phyloP scores from a whole-genome alignment of 2,329 filamentous ascomycete genomes.

The Drechslera avenae region DNA sequence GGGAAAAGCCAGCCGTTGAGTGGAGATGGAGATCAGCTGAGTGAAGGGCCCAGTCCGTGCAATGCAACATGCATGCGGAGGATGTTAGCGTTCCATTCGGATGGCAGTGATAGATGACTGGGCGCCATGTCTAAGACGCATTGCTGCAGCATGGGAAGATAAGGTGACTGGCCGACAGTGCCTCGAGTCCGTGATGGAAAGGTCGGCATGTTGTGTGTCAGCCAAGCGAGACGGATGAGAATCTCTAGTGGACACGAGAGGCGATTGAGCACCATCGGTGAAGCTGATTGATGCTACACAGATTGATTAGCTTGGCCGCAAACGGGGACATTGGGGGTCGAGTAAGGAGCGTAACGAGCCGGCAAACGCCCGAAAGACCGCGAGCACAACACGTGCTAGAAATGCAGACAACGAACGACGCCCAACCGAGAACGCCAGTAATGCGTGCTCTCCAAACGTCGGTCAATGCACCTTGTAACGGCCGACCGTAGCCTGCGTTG shows the following conservation, averaged over 20 bases:
- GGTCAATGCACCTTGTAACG: slow-evolving; percentile 35
- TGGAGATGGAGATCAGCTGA: slow-evolving; percentile 50
- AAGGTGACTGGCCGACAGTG: slow-evolving; percentile 56
- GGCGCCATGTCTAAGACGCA: slow-evolving; percentile 41
- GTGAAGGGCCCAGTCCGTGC: slow-evolving; percentile 38
- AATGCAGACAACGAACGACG: slow-evolving; percentile 19
- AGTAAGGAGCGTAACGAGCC: slow-evolving; percentile 28
- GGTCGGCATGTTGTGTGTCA: slow-evolving; percentile 40
- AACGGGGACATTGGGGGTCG: slow-evolving; percentile 28
- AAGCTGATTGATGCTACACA: slow-evolving; percentile 42
- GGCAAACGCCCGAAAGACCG: slow-evolving; percentile 28
- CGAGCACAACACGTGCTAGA: slow-evolving; percentile 20
- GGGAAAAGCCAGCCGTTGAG: slow-evolving; percentile 47
- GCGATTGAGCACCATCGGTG: slow-evolving; percentile 32
- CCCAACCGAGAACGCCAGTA: slow-evolving; percentile 28
- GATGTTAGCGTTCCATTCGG: slow-evolving; percentile 42
- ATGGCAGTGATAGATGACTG: slow-evolving; percentile 45
- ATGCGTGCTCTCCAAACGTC: slow-evolving; percentile 21
- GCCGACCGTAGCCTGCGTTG: slow-evolving; percentile 25
- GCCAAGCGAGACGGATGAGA: slow-evolving; percentile 35
- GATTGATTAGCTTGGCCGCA: slow-evolving; percentile 43
- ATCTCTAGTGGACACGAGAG: slow-evolving; percentile 31
- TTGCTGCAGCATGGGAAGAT: slow-evolving; percentile 51
- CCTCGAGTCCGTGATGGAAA: slow-evolving; percentile 35
- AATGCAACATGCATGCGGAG: slow-evolving; percentile 48